Evolutionary conservation across 1,284 basidiomycete species (phyloP), one percentile per base, ranked within the genome.

Genomic region (Wallemia hederae): DNA sequence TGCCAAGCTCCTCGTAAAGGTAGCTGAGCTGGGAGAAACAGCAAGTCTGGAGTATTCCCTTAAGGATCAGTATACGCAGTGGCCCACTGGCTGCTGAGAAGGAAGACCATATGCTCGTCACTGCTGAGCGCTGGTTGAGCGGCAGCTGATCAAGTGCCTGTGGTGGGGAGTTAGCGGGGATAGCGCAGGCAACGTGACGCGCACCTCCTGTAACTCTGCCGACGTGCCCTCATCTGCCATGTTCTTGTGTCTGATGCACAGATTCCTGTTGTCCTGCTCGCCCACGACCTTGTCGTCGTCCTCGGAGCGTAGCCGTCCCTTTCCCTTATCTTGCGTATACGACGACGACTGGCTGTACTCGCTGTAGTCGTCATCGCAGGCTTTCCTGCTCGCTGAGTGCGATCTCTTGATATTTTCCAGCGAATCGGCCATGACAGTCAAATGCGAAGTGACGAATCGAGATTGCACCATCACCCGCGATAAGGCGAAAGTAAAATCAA

Each of bases 21-120:
- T 97, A 83, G 24, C 92, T 96, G n/a, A 98, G 81, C 68, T 97
- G 92, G 39, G 88, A 88, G 74, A 94, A 97, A 73, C 92, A 98
- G 71, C 92, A 98, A 87, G 98, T 98, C n/a, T 94, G 97, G 66
- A 99, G 80, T 62, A 99, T 78, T 28, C 92, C 92, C 67, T 89
- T 88, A 58, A 99, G 81, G 68, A 98, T 97, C 67, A 98, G 79
- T 49, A 86, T 85, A 49, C 92, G 80, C 31, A 87, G 81, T 11
- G 83, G 80, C 67, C 94, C 89, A 0, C 89, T 81, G 0, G 92
- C 94, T 0, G 87, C 87, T 14, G 89, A 94, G 72, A 99, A 99
- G 66, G 83, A 85, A 62, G 90, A 87, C 94, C 94, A 99, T 63
- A 97, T 81, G 5, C 84, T 79, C 67, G 83, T 97, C 69, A 98